Evolutionary conservation across 306 rosid species (phyloP).

Genomic region (Amphicarpaea edgeworthii): DNA sequence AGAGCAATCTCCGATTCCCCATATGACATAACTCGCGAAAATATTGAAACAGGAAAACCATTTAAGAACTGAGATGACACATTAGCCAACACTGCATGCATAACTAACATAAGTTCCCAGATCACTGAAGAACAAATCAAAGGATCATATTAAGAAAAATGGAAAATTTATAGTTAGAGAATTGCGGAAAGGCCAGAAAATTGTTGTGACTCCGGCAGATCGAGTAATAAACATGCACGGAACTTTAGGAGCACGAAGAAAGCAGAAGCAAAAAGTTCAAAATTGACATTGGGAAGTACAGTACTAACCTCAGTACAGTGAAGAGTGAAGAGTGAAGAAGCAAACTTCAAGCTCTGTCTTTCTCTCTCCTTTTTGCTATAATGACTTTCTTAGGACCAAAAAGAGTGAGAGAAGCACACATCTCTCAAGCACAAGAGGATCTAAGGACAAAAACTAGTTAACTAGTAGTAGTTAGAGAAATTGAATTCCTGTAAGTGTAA

Average conservation of each 20-base stretch:
- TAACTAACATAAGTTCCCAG: constrained; percentile 8
- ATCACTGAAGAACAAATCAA: constrained; percentile 34
- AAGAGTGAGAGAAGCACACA: constrained; percentile 29
- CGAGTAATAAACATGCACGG: neutral
- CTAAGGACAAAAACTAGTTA: neutral
- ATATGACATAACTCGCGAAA: constrained; percentile 52
- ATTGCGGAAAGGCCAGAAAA: neutral
- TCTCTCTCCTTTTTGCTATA: neutral
- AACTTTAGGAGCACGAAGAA: constrained; percentile 9
- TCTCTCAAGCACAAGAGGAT: neutral
- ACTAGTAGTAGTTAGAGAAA: neutral
- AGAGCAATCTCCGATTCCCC: constrained; percentile 64
- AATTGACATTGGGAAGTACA: neutral
- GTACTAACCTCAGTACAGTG: constrained; percentile 44
- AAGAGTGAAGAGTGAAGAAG: neutral
- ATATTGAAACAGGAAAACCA: constrained; percentile 50
- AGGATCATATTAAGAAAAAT: constrained; percentile 34
- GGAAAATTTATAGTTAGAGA: constrained; percentile 12
- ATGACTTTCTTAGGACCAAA: neutral
- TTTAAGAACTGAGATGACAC: constrained; percentile 36
- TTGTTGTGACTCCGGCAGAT: neutral
- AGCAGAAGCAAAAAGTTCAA: neutral
- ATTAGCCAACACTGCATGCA: constrained; percentile 47
- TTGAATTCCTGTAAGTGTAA: neutral
- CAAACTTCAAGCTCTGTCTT: neutral